Evolutionary conservation across 805 yeast species (phyloP).

Genomic region (Nakazawaea anatomiae): DNA sequence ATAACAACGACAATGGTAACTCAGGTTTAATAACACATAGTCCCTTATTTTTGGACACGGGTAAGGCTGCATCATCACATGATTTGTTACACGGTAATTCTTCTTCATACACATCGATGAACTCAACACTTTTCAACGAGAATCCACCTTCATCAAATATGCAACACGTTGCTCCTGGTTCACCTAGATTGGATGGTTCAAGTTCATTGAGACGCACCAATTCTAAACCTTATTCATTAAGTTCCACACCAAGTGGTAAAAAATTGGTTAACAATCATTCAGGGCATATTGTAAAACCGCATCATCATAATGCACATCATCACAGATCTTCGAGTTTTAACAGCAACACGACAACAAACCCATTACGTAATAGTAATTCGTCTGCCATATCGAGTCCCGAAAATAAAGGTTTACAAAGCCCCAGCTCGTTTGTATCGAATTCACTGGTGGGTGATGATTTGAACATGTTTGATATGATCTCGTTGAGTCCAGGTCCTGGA

Average conservation of each 20-base stretch:
- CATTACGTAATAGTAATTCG: not conserved
- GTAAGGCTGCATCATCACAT: conserved; percentile 5
- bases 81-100: conserved; percentile 4
- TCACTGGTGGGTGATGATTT: conserved; percentile 3
- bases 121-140: conserved; percentile 4
- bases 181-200: conserved; percentile 5
- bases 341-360: not conserved
- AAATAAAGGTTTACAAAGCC: conserved; percentile 2
- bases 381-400: conserved; percentile 4
- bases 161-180: conserved; percentile 1
- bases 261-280: conserved; percentile 5
- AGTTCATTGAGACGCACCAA: conserved; percentile 5
- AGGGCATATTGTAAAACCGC: conserved; percentile 9
- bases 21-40: not conserved
- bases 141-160: conserved; percentile 6
- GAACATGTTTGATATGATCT: conserved; percentile 8
- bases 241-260: conserved; percentile 3
- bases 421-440: conserved; percentile 1
- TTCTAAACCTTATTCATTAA: conserved; percentile 7
- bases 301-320: conserved; percentile 3
- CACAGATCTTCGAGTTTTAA: conserved; percentile 2
- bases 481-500: conserved; percentile 5
- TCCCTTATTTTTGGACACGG: conserved; percentile 9
- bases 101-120: not conserved
- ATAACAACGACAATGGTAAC: not conserved